These are phyloP conservation scores for Oryza glumipatula DNA, from an alignment of 176 grass and related monocot species.

Conservation along the genomic window DNA sequence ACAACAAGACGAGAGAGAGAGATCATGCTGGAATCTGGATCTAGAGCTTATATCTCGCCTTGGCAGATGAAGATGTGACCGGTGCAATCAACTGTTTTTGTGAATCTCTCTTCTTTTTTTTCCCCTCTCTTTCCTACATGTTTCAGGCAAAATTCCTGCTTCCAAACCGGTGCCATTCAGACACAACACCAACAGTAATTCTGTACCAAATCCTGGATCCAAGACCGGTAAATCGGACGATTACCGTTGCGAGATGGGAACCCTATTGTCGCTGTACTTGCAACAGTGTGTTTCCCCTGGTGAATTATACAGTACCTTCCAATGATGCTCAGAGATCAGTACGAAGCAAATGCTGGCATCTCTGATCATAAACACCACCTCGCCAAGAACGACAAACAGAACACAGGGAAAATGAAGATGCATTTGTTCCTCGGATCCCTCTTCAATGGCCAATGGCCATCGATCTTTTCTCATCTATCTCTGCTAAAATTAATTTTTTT, in stretches of 20 bases:
- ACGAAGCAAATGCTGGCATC: neutral
- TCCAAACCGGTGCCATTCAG: neutral
- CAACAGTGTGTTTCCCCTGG: neutral
- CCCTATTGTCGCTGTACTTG: neutral
- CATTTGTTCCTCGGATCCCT: slow-evolving; percentile 45
- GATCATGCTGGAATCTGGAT: neutral
- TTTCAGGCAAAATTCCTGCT: neutral
- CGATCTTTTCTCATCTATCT: neutral
- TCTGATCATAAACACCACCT: slow-evolving; percentile 27
- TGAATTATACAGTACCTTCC: neutral
- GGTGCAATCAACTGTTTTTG: neutral
- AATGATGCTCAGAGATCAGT: slow-evolving; percentile 22
- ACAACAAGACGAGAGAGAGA: neutral
- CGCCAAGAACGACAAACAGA: neutral
- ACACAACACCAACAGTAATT: neutral
- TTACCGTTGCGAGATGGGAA: neutral
- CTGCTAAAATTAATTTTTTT: neutral
- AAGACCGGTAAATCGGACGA: neutral
- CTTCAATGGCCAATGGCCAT: slow-evolving; percentile 7
- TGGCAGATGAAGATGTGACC: neutral
- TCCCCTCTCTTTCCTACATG: neutral
- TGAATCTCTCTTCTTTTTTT: neutral
- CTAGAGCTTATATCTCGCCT: neutral
- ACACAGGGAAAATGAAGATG: neutral
- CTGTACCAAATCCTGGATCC: neutral